Conservation (phyloP, 495 filamentous ascomycete species). For the Chaetomium cochliodes region DNA sequence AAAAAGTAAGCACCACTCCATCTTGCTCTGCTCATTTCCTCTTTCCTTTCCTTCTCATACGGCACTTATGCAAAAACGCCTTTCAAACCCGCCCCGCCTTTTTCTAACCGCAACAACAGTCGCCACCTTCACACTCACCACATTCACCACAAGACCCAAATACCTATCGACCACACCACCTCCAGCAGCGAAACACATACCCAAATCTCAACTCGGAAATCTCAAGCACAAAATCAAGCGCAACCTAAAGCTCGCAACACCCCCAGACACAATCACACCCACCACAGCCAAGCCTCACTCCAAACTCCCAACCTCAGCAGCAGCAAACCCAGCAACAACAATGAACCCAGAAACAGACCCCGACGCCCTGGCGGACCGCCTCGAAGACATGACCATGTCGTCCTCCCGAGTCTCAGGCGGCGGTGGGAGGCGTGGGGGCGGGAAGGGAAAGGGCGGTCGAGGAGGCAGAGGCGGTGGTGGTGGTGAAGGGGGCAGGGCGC, state of each 20-base stretch:
- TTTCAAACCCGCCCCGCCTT: background rate
- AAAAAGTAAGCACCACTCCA: background rate
- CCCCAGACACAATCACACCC: no score
- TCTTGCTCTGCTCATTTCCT: background rate
- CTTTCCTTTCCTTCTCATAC: background rate
- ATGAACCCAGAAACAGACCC: background rate
- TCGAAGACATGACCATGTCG: constrained; percentile 16
- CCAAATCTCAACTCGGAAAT: background rate
- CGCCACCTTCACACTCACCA: background rate
- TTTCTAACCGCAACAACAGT: background rate
- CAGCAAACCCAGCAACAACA: background rate
- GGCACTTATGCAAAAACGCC: background rate
- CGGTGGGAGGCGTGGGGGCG: background rate
- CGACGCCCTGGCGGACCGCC: constrained; percentile 2
- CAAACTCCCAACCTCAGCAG: background rate
- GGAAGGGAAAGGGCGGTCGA: constrained; percentile 3
- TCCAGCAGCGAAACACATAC: background rate
- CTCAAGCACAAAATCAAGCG: background rate
- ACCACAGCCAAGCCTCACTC: no score
- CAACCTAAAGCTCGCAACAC: no score
- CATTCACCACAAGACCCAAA: background rate
- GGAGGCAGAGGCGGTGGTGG: constrained; percentile 6
- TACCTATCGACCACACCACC: background rate
- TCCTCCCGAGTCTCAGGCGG: background rate
- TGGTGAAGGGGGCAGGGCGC: constrained; percentile 35